A percentile compares a stretch with the other conserved stretches of the same genome.
phyloP scores from a whole-genome alignment of 2,329 filamentous ascomycete species.

The Lachnellula occidentalis region DNA sequence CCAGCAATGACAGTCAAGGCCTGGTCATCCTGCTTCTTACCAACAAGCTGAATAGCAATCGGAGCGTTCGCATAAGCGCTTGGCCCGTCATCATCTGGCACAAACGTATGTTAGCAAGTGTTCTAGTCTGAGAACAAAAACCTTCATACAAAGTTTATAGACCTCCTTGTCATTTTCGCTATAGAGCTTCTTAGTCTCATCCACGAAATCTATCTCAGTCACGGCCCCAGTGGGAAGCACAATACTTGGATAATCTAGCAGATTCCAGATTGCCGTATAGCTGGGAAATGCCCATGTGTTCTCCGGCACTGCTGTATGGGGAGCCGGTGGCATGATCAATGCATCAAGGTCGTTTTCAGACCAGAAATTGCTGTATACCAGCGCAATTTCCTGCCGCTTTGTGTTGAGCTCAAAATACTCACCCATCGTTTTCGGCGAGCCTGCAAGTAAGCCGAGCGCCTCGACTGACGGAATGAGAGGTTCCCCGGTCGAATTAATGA shows the following conservation, averaged over 20 bases:
- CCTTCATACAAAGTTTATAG: conserved; percentile 2
- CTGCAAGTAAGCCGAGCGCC: conserved; percentile 8
- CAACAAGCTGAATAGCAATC: conserved; percentile 5
- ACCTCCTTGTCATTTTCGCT: conserved; percentile 2
- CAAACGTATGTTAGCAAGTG: background rate
- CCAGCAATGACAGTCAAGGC: conserved; percentile 28
- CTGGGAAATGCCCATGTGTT: conserved; percentile 36
- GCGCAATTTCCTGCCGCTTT: conserved; percentile 27
- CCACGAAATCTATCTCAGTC: conserved; percentile 3
- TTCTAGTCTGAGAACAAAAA: background rate
- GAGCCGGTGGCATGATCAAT: conserved; percentile 42
- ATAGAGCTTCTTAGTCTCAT: background rate
- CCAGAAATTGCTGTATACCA: conserved; percentile 39
- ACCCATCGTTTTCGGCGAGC: conserved; percentile 6
- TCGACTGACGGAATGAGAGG: conserved; percentile 4
- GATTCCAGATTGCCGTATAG: conserved; percentile 16
- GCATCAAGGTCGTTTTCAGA: conserved; percentile 43
- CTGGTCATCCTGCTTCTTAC: conserved; percentile 6
- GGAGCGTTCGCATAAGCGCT: conserved; percentile 2
- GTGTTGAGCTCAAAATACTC: conserved; percentile 12
- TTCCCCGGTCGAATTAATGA: conserved; percentile 31
- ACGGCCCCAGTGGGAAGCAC: conserved; percentile 9
- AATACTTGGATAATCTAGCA: conserved; percentile 8
- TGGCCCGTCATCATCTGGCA: conserved; percentile 1
- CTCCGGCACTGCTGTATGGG: conserved; percentile 45